Evolutionary conservation across 148 eudicot species (phyloP).

Genomic region (Suaeda aralocaspica): DNA sequence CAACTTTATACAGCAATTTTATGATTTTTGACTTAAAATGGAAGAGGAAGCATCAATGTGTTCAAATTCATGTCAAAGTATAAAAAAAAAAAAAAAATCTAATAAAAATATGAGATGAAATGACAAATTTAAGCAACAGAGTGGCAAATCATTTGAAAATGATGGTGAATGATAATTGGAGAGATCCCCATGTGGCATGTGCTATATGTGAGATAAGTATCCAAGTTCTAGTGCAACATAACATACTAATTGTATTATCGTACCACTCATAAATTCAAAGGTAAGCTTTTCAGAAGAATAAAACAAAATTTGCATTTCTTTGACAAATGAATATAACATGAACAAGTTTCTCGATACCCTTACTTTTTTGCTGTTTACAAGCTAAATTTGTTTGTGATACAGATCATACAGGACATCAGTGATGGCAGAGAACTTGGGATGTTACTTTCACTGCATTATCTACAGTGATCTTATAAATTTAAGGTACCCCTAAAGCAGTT

Average conservation of each 20-base stretch:
- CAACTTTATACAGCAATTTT: no score
- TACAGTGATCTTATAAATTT: not conserved
- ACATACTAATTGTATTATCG: no score
- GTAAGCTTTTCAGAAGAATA: not conserved
- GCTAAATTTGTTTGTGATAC: conserved; percentile 13
- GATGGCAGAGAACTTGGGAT: conserved; percentile 9
- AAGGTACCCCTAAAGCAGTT: conserved; percentile 6
- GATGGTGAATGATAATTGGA: no score
- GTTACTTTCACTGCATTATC: not conserved
- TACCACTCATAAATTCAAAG: not conserved
- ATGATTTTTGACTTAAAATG: no score
- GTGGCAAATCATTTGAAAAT: no score
- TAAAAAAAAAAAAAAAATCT: no score
- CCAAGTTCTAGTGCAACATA: not conserved
- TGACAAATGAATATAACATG: conserved; percentile 6
- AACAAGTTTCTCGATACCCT: conserved; percentile 7
- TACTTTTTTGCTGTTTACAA: conserved; percentile 16
- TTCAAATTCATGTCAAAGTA: no score
- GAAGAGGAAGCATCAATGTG: no score
- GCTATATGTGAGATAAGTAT: not conserved
- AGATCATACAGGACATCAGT: not conserved
- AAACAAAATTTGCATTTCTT: not conserved
- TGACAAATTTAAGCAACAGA: no score
- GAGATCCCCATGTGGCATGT: not conserved
- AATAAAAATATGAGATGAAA: no score